Evolutionary conservation across 2,329 filamentous ascomycete species (phyloP), one percentile per base, ranked within the genome.

Genomic region (Diplodia seriata): DNA sequence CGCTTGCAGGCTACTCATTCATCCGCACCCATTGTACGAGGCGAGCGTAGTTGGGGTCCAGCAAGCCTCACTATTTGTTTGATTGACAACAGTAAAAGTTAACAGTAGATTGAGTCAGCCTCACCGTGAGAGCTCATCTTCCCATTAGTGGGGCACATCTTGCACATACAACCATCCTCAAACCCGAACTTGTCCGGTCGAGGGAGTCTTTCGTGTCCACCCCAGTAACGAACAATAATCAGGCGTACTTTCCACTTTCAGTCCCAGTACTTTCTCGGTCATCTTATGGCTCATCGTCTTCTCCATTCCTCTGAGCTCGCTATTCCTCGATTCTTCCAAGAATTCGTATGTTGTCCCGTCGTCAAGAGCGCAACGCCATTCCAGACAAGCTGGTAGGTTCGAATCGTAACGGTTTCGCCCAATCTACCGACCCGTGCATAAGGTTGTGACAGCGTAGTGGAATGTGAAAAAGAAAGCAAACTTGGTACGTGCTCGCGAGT

Each of bases 1-100:
- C 15, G n/a, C 18, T 26, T 7, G 47, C 20, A 49, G n/a, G 20
- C 59, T 51, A 8, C 31, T 50, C 29, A 7, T 50, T 20, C 56
- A 33, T 61, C 33, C 31, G 38, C 31, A 33, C 59, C 59, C 59
- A 63, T 38, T 51, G 50, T 26, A 12, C 47, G 47, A 63, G 59
- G 59, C 59, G 59, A 51, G 38, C 59, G 47, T 62, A 33, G n/a
- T 40, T 26, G 59, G 31, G 3, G 18, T 33, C 26, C 40, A 53
- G 40, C n/a, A 38, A 63, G 59, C 47, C 47, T 63, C 59, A 63
- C 59, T 57, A 7, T 47, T 47, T 20, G 3, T 47, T n/a, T 47
- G 26, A 3, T 47, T 47, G 18, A n/a, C 3, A 7, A 33, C 31
- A 26, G 26, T 26, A 15, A n/a, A 15, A 43, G 2, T 6, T 18